Evolutionary conservation across 495 filamentous ascomycete species (phyloP).

Genomic region (Penicillium malachiteum): DNA sequence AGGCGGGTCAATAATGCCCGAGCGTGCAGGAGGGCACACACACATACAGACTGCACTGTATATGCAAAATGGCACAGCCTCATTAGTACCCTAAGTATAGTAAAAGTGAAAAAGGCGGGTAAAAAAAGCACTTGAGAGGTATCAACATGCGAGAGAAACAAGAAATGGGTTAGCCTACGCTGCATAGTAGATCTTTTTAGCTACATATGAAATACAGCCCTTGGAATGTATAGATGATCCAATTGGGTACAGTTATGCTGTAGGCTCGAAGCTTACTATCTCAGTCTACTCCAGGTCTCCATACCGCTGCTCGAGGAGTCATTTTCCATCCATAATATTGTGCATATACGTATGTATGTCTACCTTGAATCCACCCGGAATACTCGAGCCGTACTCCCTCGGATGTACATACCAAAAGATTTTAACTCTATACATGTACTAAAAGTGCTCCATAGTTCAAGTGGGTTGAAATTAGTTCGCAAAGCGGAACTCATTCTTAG

Average conservation of each 20-base stretch:
- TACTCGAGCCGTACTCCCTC: background rate
- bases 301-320: slow-evolving; percentile 4
- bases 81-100: background rate
- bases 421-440: too few species aligned
- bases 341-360: background rate
- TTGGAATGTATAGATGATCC: too few species aligned
- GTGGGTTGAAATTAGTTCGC: slow-evolving; percentile 3
- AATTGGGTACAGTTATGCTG: too few species aligned
- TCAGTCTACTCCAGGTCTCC: too few species aligned
- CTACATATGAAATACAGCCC: slow-evolving; percentile 13
- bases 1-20: background rate
- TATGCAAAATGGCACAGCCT: slow-evolving; percentile 1
- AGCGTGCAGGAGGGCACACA: background rate
- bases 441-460: background rate
- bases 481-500: slow-evolving; percentile 53
- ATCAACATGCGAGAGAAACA: background rate
- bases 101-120: background rate
- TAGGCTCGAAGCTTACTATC: too few species aligned
- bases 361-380: too few species aligned
- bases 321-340: background rate
- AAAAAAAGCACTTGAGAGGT: background rate
- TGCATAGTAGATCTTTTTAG: slow-evolving; percentile 27
- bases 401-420: background rate
- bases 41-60: background rate
- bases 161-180: background rate